Evolutionary conservation across 768 basidiomycete species (phyloP).

Genomic region (Kwoniella sp.): DNA sequence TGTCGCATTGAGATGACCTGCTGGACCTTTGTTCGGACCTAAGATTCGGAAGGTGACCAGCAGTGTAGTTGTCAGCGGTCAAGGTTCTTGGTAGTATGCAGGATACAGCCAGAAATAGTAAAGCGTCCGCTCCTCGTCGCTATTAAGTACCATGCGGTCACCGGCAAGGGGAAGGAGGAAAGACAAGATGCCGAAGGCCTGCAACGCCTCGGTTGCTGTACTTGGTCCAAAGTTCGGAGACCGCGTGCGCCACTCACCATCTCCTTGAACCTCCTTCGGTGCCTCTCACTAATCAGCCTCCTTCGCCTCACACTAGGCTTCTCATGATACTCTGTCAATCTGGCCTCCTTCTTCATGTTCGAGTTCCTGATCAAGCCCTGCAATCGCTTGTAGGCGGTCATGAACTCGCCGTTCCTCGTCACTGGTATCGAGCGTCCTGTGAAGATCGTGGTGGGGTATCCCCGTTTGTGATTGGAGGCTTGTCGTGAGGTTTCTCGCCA

Average conservation of each 20-base stretch:
- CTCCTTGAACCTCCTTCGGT: constrained; percentile 31
- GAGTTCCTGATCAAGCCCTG: constrained; percentile 21
- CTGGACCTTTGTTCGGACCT: constrained; percentile 32
- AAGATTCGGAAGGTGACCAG: too few relatives aligned
- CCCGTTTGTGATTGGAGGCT: neutral
- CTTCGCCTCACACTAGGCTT: constrained; percentile 25
- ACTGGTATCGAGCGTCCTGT: constrained; percentile 17
- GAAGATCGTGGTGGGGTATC: constrained; percentile 8
- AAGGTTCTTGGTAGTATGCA: too few relatives aligned
- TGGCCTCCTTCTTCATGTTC: constrained; percentile 25
- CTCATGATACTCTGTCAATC: constrained; percentile 28
- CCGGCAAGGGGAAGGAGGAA: too few relatives aligned
- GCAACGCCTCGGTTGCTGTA: neutral
- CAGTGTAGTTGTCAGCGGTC: neutral
- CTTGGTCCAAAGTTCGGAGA: neutral
- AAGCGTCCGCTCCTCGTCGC: neutral
- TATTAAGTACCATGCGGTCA: too few relatives aligned
- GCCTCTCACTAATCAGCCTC: constrained; percentile 28
- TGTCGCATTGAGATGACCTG: constrained; percentile 29
- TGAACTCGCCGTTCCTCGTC: constrained; percentile 17
- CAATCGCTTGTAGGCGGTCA: constrained; percentile 11
- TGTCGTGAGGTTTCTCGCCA: constrained; percentile 3
- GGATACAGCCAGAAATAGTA: neutral
- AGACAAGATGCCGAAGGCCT: neutral
- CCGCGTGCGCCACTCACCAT: constrained; percentile 35